phyloP scores from a whole-genome alignment of 208 protist genomes.

The Porcisia hertigi region DNA sequence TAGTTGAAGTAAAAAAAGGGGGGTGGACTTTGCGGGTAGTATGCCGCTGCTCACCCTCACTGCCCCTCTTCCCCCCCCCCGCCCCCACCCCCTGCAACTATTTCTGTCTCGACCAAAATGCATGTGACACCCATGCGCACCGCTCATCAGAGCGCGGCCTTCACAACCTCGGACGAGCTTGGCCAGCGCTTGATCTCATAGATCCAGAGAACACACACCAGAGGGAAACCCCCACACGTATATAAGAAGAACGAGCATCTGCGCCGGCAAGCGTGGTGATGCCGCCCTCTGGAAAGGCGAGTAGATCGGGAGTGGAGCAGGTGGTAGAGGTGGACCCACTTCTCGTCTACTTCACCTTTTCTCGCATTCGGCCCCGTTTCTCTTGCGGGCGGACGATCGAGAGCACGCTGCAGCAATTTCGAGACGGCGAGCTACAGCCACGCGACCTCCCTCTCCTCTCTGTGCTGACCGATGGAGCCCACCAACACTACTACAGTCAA shows the following conservation, averaged over 20 bases:
- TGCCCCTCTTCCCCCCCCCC: no score
- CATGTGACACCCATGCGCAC: background rate
- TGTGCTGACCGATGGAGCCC: conserved; percentile 58
- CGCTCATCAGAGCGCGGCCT: background rate
- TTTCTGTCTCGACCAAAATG: background rate
- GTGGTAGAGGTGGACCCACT: conserved; percentile 55
- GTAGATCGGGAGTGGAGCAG: conserved; percentile 15
- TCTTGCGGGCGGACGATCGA: conserved; percentile 84
- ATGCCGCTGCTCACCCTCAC: no score
- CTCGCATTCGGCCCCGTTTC: conserved; percentile 75
- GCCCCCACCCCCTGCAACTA: background rate
- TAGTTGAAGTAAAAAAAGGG: no score
- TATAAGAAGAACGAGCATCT: background rate
- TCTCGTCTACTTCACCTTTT: conserved; percentile 88
- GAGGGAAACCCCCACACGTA: conserved; percentile 2
- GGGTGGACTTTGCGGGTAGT: no score
- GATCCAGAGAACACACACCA: background rate
- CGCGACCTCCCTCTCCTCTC: conserved; percentile 72
- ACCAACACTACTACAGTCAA: conserved; percentile 75
- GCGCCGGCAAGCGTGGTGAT: background rate
- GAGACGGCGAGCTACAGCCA: conserved; percentile 42
- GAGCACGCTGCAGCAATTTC: conserved; percentile 71
- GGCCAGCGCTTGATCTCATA: background rate
- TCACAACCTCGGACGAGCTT: background rate
- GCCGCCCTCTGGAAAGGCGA: conserved; percentile 1